Conservation (phyloP, 495 filamentous ascomycete species). For the Cenococcum geophilum region DNA sequence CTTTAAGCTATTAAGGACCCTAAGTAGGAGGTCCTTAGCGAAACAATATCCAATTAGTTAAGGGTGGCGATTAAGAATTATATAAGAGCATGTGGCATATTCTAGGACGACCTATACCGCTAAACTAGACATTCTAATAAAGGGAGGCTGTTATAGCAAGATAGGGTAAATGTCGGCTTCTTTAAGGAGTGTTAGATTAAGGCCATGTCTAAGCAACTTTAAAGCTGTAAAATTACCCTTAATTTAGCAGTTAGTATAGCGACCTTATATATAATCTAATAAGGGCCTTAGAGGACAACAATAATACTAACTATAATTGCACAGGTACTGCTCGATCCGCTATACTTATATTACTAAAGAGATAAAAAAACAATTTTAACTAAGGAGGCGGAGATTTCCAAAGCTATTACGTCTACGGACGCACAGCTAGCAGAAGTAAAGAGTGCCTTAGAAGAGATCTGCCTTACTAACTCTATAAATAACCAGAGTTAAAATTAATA, state of each 20-base stretch:
- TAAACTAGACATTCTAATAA: constrained; percentile 40
- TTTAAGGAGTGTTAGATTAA: constrained; percentile 36
- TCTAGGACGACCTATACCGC: constrained; percentile 34
- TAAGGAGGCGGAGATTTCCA: constrained; percentile 32
- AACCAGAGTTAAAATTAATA: constrained; percentile 31
- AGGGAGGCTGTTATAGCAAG: constrained; percentile 36
- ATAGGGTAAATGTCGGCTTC: constrained; percentile 38
- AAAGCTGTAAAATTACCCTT: constrained; percentile 36
- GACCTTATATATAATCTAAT: constrained; percentile 34
- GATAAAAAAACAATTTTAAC: constrained; percentile 33
- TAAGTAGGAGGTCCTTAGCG: constrained; percentile 38
- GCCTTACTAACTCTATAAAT: constrained; percentile 29
- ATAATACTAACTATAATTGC: constrained; percentile 13
- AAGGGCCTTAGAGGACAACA: constrained; percentile 4
- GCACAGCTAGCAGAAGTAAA: constrained; percentile 31
- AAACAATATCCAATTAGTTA: constrained; percentile 32
- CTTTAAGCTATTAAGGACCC: constrained; percentile 36
- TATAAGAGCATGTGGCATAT: constrained; percentile 34
- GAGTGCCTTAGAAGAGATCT: constrained; percentile 33
- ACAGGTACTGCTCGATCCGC: constrained; percentile 35
- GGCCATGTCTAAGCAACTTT: constrained; percentile 38
- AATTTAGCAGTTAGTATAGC: constrained; percentile 35
- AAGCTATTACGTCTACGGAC: constrained; percentile 34
- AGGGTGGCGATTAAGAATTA: constrained; percentile 33
- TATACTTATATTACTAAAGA: constrained; percentile 33